Conservation (phyloP, 768 basidiomycete species). For the Candolleomyces efflorescens region DNA sequence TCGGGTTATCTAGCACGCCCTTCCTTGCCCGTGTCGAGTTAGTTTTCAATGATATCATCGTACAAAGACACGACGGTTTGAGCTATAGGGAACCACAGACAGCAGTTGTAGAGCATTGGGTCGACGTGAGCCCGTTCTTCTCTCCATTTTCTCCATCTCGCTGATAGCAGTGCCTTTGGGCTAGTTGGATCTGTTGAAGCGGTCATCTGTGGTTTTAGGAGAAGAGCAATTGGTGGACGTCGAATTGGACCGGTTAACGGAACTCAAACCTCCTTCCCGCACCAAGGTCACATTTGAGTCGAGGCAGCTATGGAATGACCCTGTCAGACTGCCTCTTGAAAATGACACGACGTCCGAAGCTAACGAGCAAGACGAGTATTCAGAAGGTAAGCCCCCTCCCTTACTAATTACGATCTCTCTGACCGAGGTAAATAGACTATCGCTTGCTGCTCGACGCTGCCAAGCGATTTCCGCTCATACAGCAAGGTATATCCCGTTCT, state of each 20-base stretch:
- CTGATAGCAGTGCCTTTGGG: background rate
- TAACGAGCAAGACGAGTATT: background rate
- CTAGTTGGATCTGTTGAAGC: constrained; percentile 40
- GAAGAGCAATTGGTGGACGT: constrained; percentile 52
- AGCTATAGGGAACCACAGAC: constrained; percentile 25
- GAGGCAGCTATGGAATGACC: constrained; percentile 35
- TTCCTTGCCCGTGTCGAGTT: constrained; percentile 47
- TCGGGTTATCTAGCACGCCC: constrained; percentile 36
- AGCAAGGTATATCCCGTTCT: constrained; percentile 26
- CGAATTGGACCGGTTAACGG: constrained; percentile 45
- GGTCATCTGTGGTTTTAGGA: constrained; percentile 29
- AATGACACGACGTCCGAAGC: background rate
- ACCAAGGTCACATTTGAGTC: constrained; percentile 29
- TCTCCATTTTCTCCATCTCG: background rate
- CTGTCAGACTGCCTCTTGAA: background rate
- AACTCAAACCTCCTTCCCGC: constrained; percentile 29
- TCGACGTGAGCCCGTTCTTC: constrained; percentile 35
- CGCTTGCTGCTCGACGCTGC: constrained; percentile 27
- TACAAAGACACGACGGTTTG: background rate
- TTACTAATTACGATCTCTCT: background rate
- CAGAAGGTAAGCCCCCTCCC: background rate
- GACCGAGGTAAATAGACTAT: constrained; percentile 12
- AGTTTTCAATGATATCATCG: constrained; percentile 34
- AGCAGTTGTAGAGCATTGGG: constrained; percentile 48
- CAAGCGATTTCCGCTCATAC: constrained; percentile 39